A percentile compares a stretch with the other conserved stretches of the same genome.
Conservation (phyloP, 257 asterid genomes). For the Nyctanthes arbortristis region DNA sequence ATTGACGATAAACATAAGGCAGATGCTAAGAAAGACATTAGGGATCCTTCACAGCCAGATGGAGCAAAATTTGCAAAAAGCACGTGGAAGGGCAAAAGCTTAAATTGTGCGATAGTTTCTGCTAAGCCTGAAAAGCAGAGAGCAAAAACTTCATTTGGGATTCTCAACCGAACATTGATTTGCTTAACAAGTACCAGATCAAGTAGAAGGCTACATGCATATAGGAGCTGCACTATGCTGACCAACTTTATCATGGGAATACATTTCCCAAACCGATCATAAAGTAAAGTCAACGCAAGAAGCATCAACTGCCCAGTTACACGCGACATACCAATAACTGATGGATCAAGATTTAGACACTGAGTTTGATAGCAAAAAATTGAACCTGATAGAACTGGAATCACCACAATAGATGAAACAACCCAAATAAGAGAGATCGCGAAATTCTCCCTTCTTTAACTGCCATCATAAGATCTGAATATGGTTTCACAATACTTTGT, state of each 20-base stretch:
- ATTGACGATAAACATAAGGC: slow-evolving; percentile 69
- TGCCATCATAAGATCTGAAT: slow-evolving; percentile 51
- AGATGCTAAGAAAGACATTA: slow-evolving; percentile 75
- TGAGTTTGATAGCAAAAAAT: slow-evolving; percentile 87
- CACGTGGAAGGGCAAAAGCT: slow-evolving; percentile 75
- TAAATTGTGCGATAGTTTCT: slow-evolving; percentile 75
- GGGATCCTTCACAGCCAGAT: slow-evolving; percentile 75
- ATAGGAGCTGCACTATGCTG: slow-evolving; percentile 42
- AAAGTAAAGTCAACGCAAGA: slow-evolving; percentile 53
- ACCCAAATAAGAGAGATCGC: slow-evolving; percentile 69
- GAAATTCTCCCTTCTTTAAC: slow-evolving; percentile 52
- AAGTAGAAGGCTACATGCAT: slow-evolving; percentile 71
- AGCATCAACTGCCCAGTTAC: slow-evolving; percentile 83
- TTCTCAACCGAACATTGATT: slow-evolving; percentile 54
- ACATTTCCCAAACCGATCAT: slow-evolving; percentile 53
- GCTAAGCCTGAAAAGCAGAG: slow-evolving; percentile 82
- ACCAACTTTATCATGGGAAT: slow-evolving; percentile 60
- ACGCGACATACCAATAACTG: slow-evolving; percentile 75
- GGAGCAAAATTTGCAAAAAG: slow-evolving; percentile 80
- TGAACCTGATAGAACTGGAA: slow-evolving; percentile 77
- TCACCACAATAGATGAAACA: slow-evolving; percentile 51
- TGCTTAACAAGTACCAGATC: slow-evolving; percentile 73
- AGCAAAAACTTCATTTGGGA: slow-evolving; percentile 71
- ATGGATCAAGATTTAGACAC: slow-evolving; percentile 64
- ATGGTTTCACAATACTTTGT: slow-evolving; percentile 50